Conservation (phyloP, 305 asterid genomes). For the Fraxinus albicans region DNA sequence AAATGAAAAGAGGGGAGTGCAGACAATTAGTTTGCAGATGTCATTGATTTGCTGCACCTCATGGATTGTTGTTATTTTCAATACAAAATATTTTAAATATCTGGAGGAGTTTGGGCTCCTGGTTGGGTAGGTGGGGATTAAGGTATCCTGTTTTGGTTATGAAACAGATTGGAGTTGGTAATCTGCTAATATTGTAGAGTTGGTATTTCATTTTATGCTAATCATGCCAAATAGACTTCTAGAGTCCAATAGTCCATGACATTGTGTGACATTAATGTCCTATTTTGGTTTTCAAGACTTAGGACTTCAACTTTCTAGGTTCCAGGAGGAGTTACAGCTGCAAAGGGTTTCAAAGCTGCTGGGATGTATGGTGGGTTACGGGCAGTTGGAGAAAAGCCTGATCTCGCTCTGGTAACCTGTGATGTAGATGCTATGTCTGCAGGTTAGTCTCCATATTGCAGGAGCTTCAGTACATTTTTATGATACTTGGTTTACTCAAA, state of each 20-base stretch:
- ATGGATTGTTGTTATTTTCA: neutral
- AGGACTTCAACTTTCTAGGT: conserved; percentile 48
- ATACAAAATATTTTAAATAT: neutral
- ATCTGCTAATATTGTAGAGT: neutral
- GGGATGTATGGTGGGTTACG: conserved; percentile 96
- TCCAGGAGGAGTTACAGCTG: conserved; percentile 95
- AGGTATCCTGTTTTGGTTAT: conserved; percentile 12
- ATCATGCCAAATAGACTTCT: neutral
- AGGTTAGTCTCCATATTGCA: conserved; percentile 39
- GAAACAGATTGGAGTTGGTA: conserved; percentile 2
- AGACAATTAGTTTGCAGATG: neutral
- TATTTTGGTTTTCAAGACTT: conserved; percentile 18
- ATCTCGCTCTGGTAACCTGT: conserved; percentile 87
- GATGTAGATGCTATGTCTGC: conserved; percentile 87
- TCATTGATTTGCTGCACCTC: neutral
- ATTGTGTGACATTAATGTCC: neutral
- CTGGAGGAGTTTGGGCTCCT: neutral
- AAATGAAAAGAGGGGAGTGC: neutral
- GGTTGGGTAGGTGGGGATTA: conserved; percentile 1
- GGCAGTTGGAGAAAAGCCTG: conserved; percentile 97
- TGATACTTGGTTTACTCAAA: conserved; percentile 9
- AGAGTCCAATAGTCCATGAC: neutral
- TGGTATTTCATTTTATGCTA: neutral
- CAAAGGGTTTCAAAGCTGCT: conserved; percentile 94
- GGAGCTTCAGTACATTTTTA: conserved; percentile 7